Percentiles rank a stretch among this genome's conserved stretches.
These are phyloP conservation scores for Rhazya stricta DNA, from an alignment of 257 asterid species.

Conservation along the genomic window DNA sequence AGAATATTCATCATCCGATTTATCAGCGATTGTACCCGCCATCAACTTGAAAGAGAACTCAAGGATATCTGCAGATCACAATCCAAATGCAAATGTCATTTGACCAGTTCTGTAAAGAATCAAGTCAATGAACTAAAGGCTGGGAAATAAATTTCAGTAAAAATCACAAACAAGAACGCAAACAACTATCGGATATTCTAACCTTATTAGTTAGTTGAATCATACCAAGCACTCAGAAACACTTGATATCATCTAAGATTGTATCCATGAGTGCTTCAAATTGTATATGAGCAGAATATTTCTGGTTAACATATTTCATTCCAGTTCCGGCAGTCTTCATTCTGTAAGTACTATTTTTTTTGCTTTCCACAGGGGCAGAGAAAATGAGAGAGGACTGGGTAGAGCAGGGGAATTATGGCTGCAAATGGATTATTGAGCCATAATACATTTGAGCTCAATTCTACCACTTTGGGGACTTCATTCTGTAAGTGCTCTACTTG, in stretches of 20 bases:
- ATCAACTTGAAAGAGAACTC: background rate
- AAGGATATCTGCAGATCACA: background rate
- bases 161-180: background rate
- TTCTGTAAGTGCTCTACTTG: background rate
- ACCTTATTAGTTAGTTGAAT: background rate
- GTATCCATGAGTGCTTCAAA: background rate
- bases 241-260: background rate
- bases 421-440: background rate
- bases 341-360: background rate
- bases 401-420: background rate
- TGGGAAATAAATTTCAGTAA: background rate
- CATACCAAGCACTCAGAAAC: background rate
- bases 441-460: background rate
- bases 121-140: background rate
- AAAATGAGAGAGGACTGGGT: background rate
- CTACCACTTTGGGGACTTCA: no score
- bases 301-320: no score
- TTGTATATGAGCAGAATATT: background rate
- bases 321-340: background rate
- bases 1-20: conserved; percentile 81
- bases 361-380: background rate
- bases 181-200: background rate
- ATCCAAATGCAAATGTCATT: background rate
- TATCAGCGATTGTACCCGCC: conserved; percentile 41
- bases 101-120: background rate